Conservation (phyloP, 495 filamentous ascomycete species). For the Articulospora tetracladia region DNA sequence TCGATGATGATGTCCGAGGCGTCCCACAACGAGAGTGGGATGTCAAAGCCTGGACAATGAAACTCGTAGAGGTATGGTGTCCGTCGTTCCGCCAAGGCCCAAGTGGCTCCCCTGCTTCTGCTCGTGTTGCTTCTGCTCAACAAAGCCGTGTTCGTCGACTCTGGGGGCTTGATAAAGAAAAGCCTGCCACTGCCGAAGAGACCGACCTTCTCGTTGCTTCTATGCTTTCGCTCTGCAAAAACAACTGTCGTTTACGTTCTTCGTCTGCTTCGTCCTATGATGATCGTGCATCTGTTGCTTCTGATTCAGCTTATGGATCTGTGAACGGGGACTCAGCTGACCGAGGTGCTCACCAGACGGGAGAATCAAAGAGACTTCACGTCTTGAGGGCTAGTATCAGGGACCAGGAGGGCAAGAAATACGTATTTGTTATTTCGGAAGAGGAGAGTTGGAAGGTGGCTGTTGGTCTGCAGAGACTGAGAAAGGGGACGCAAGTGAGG, state of each 20-base stretch:
- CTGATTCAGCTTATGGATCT: conserved; percentile 30
- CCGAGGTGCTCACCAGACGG: conserved; percentile 35
- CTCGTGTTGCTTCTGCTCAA: conserved; percentile 23
- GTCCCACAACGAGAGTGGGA: conserved; percentile 96
- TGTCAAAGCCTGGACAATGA: conserved; percentile 95
- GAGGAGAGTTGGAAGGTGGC: conserved; percentile 93
- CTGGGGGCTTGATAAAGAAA: conserved; percentile 35
- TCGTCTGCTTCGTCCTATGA: conserved; percentile 29
- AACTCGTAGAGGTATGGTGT: conserved; percentile 86
- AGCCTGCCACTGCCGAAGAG: conserved; percentile 49
- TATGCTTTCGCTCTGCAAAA: conserved; percentile 58
- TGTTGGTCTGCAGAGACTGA: conserved; percentile 69
- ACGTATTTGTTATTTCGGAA: conserved; percentile 77
- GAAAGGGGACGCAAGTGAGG: conserved; percentile 65
- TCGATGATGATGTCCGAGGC: conserved; percentile 88
- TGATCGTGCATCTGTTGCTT: conserved; percentile 27
- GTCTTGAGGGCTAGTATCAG: conserved; percentile 77
- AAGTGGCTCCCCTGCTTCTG: conserved; percentile 34
- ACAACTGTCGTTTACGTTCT: conserved; percentile 47
- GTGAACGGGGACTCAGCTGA: conserved; percentile 23
- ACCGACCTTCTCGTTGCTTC: conserved; percentile 57
- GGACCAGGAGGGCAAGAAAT: conserved; percentile 79
- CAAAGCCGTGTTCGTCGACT: conserved; percentile 24
- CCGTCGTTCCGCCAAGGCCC: conserved; percentile 40
- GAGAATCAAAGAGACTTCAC: conserved; percentile 62